These are phyloP conservation scores for Naganishia vishniacii DNA, from an alignment of 768 basidiomycete species.

Conservation along the genomic window DNA sequence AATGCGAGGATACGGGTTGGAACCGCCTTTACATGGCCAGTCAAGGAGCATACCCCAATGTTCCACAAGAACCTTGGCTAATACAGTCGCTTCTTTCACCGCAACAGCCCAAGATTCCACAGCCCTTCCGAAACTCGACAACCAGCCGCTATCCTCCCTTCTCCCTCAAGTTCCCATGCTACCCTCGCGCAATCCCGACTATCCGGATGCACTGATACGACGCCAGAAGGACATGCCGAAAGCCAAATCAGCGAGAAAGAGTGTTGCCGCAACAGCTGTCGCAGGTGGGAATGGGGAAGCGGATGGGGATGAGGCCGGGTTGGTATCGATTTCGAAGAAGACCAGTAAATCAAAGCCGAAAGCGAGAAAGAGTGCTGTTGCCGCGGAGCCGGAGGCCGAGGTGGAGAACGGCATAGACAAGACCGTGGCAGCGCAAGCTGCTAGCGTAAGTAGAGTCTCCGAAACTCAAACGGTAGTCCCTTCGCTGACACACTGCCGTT, in stretches of 20 bases:
- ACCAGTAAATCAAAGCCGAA: conserved; percentile 1
- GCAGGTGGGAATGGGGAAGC: neutral
- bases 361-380: conserved; percentile 6
- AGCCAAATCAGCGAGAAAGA: conserved; percentile 5
- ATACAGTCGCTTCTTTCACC: neutral
- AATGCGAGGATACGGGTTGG: neutral
- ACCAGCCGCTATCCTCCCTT: conserved; percentile 14
- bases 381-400: neutral
- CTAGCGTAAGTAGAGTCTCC: no score
- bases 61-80: no score
- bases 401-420: neutral
- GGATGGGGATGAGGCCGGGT: neutral
- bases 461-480: neutral
- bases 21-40: neutral
- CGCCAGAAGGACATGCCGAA: neutral
- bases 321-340: neutral
- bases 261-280: neutral
- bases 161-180: conserved; percentile 13
- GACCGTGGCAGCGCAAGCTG: neutral
- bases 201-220: conserved; percentile 16
- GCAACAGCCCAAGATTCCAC: conserved; percentile 1
- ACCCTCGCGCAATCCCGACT: conserved; percentile 19
- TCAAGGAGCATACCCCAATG: neutral
- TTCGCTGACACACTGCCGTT: no score
- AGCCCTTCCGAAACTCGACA: neutral